Percentiles rank a stretch among this genome's conserved stretches.
Conservation (phyloP, 2,329 filamentous ascomycete species). For the Sporothrix brunneoviolacea region DNA sequence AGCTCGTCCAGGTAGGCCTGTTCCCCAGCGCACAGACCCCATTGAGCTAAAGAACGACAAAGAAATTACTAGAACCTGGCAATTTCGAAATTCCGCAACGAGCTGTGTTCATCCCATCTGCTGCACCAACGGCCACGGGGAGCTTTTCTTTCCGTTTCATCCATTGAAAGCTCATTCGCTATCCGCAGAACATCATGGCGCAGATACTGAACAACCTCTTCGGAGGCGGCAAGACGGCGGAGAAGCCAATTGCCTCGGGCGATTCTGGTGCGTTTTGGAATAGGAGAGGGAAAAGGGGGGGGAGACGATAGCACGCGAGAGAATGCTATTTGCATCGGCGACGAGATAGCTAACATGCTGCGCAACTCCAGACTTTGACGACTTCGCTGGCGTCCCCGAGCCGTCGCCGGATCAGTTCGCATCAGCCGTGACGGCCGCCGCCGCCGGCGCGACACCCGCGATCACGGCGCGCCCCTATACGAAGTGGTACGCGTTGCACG, state of each 20-base stretch:
- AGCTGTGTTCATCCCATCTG: background rate
- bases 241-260: constrained; percentile 41
- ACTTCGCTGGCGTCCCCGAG: constrained; percentile 73
- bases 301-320: too few species aligned
- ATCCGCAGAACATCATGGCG: constrained; percentile 36
- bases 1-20: too few species aligned
- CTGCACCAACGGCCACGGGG: too few species aligned
- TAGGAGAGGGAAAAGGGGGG: background rate
- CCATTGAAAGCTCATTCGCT: constrained; percentile 7
- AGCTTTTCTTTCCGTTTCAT: background rate
- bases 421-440: constrained; percentile 32
- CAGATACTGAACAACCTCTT: constrained; percentile 62
- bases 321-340: too few species aligned
- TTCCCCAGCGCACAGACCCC: background rate
- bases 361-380: constrained; percentile 68
- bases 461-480: constrained; percentile 62
- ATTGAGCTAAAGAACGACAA: background rate
- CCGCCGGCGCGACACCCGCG: constrained; percentile 37
- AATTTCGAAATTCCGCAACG: constrained; percentile 7
- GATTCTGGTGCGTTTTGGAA: constrained; percentile 55
- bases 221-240: constrained; percentile 57
- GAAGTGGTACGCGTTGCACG: constrained; percentile 95
- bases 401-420: constrained; percentile 49
- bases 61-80: constrained; percentile 10
- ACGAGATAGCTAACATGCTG: constrained; percentile 1